Conservation (phyloP, 257 asterid species). For the Phtheirospermum japonicum region DNA sequence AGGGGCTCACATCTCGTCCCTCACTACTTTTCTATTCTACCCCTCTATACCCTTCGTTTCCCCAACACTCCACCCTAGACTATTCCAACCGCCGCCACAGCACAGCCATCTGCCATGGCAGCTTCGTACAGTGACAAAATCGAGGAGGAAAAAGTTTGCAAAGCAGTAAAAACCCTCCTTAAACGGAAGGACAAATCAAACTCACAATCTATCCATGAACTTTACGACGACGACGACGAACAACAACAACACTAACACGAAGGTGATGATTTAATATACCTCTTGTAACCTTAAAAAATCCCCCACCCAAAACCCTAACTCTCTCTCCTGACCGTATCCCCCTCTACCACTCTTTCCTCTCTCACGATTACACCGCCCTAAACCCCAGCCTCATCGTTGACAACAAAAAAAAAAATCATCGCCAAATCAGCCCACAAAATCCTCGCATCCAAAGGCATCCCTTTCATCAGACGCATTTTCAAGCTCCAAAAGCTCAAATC, state of each 20-base stretch:
- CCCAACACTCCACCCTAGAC: background rate
- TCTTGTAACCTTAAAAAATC: too few species aligned
- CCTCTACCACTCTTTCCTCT: conserved; percentile 46
- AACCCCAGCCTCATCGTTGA: conserved; percentile 63
- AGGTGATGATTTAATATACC: conserved; percentile 56
- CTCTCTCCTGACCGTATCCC: conserved; percentile 48
- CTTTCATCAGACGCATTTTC: conserved; percentile 39
- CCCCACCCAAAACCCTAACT: conserved; percentile 35
- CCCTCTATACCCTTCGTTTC: background rate
- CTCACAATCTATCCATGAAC: conserved; percentile 19
- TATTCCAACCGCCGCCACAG: background rate
- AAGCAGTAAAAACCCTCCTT: too few species aligned
- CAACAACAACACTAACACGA: conserved; percentile 28
- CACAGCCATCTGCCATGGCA: conserved; percentile 28
- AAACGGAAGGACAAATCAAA: conserved; percentile 44
- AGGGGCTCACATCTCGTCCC: too few species aligned
- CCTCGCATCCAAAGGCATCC: conserved; percentile 35
- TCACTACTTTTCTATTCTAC: too few species aligned
- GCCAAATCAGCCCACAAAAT: conserved; percentile 43
- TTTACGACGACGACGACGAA: background rate
- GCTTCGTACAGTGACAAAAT: conserved; percentile 31
- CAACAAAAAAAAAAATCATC: conserved; percentile 59
- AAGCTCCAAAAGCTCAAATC: conserved; percentile 65
- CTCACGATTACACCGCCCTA: conserved; percentile 25
- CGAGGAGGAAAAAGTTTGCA: too few species aligned